phyloP scores from a whole-genome alignment of 179 eudicot species.

The Kewa caespitosa region DNA sequence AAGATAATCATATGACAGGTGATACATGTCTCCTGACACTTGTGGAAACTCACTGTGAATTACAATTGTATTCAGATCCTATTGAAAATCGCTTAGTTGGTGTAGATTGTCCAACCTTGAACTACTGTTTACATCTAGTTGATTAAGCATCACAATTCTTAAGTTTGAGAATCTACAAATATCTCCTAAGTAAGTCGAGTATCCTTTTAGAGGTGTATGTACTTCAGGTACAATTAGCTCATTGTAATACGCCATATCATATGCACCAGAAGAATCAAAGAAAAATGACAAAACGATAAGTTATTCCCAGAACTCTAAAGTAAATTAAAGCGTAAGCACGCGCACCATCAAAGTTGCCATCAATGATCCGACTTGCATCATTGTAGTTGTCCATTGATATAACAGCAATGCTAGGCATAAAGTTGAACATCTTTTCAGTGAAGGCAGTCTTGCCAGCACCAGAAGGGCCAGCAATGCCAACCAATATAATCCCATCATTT shows the following conservation, averaged over 20 bases:
- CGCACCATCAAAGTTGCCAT: conserved; percentile 94
- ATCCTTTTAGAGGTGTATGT: background rate
- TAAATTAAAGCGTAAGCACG: background rate
- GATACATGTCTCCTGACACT: background rate
- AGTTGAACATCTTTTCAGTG: conserved; percentile 73
- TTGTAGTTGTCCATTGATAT: conserved; percentile 94
- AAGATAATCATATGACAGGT: conserved; percentile 14
- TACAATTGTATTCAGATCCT: background rate
- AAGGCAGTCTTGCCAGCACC: conserved; percentile 96
- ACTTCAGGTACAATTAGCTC: background rate
- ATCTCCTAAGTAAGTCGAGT: background rate
- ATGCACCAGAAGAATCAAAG: background rate
- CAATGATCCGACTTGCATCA: conserved; percentile 82
- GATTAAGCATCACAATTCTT: background rate
- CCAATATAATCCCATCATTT: conserved; percentile 84
- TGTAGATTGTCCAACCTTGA: background rate
- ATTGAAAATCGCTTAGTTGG: background rate
- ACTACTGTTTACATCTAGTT: background rate
- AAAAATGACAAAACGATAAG: background rate
- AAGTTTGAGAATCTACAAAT: background rate
- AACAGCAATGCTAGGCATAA: conserved; percentile 89
- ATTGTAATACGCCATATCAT: background rate
- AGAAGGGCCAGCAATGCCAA: conserved; percentile 95
- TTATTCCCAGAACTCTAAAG: background rate
- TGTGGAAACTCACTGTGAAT: background rate